Evolutionary conservation across 257 asterid genomes (phyloP).

Genomic region (Lantana camara): DNA sequence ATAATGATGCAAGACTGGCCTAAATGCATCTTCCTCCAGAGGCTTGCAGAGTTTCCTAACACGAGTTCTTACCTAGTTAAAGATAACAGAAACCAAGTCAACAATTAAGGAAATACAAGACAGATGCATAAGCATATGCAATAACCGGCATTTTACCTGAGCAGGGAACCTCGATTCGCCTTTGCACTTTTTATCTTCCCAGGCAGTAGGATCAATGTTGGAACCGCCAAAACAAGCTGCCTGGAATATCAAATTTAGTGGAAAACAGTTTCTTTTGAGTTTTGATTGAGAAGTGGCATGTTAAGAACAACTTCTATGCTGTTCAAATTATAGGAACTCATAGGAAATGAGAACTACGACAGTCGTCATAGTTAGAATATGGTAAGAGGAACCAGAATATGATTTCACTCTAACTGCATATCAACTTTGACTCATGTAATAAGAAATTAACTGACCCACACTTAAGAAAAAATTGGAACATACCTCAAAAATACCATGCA

Average conservation of each 20-base stretch:
- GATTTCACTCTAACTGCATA: background rate
- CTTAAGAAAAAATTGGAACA: constrained; percentile 8
- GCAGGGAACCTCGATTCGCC: constrained; percentile 99
- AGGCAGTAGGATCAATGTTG: constrained; percentile 96
- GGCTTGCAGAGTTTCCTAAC: constrained; percentile 82
- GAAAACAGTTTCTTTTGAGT: background rate
- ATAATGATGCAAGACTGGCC: constrained; percentile 96
- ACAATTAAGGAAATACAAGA: background rate
- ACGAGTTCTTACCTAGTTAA: constrained; percentile 70
- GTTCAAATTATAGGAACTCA: no score
- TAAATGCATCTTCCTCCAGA: constrained; percentile 91
- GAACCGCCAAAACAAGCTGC: constrained; percentile 89
- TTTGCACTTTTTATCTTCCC: constrained; percentile 98
- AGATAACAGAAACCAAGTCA: constrained; percentile 20
- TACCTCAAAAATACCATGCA: constrained; percentile 98
- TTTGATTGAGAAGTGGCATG: background rate
- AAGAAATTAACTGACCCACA: background rate
- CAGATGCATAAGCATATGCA: background rate
- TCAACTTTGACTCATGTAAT: background rate
- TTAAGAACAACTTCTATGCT: no score
- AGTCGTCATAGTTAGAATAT: background rate
- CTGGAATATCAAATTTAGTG: constrained; percentile 36
- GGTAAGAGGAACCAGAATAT: background rate
- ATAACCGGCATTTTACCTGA: constrained; percentile 78
- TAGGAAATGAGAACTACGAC: background rate